These are phyloP conservation scores for Fusarium subglutinans DNA, from an alignment of 2,329 filamentous ascomycete genomes.

Conservation along the genomic window DNA sequence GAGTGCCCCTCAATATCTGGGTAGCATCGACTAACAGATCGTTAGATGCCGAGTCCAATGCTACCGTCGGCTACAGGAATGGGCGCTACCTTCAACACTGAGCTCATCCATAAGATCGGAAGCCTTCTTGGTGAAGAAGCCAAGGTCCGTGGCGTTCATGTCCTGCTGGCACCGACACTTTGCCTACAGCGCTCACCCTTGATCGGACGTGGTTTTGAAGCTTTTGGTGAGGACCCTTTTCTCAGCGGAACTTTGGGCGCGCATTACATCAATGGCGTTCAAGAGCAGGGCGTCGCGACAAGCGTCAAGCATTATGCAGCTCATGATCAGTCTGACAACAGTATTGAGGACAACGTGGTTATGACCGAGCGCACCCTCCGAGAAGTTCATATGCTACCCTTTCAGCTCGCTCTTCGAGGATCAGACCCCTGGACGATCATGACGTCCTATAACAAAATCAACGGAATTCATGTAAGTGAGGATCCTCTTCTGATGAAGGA, in stretches of 20 bases:
- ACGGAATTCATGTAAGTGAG: conserved; percentile 48
- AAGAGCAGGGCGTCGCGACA: conserved; percentile 50
- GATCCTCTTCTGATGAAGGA: conserved; percentile 34
- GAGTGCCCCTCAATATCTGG: background rate
- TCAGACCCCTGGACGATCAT: conserved; percentile 51
- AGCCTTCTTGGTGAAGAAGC: conserved; percentile 64
- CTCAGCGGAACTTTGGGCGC: conserved; percentile 50
- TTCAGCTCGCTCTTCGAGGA: conserved; percentile 50
- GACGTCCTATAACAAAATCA: conserved; percentile 48
- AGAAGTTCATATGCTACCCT: conserved; percentile 47
- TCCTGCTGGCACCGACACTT: conserved; percentile 56
- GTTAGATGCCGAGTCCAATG: conserved; percentile 52
- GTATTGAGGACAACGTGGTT: conserved; percentile 35
- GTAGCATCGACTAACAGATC: background rate
- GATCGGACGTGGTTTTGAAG: conserved; percentile 55
- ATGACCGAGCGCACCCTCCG: conserved; percentile 35
- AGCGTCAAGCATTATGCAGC: conserved; percentile 56
- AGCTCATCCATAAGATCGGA: conserved; percentile 66
- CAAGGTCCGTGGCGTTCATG: conserved; percentile 70
- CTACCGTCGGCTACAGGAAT: conserved; percentile 49
- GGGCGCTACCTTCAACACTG: conserved; percentile 70
- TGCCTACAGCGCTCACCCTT: conserved; percentile 55
- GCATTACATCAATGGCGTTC: conserved; percentile 48
- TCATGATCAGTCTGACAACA: conserved; percentile 48
- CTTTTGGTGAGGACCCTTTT: conserved; percentile 53